A percentile compares a stretch with the other conserved stretches of the same genome.
Conservation (phyloP, 129 eudicot genomes). For the Kitagawia praeruptora region DNA sequence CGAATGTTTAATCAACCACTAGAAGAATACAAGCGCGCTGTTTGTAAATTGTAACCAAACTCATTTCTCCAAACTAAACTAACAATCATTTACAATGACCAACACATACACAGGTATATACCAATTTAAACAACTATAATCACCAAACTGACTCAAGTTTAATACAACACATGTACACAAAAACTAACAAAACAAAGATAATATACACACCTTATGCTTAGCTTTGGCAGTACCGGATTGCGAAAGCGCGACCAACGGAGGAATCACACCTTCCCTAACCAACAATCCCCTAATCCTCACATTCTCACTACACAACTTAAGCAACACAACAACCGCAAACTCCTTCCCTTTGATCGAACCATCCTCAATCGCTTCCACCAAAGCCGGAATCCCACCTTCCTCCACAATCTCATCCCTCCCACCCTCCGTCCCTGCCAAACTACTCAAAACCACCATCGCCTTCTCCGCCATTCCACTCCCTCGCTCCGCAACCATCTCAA, state of each 20-base stretch:
- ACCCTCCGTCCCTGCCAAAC: constrained; percentile 47
- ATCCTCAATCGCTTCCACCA: constrained; percentile 75
- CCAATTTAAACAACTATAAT: background rate
- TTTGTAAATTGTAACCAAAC: too few relatives aligned
- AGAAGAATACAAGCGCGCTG: background rate
- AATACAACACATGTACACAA: background rate
- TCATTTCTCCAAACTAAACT: background rate
- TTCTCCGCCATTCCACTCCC: constrained; percentile 82
- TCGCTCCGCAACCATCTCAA: constrained; percentile 60
- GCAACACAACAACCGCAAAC: constrained; percentile 62
- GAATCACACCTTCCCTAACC: constrained; percentile 88
- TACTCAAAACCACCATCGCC: constrained; percentile 78
- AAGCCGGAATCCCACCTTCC: constrained; percentile 57
- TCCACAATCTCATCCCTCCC: constrained; percentile 62
- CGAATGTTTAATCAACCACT: background rate
- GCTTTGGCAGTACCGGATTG: constrained; percentile 69
- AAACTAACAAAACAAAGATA: background rate
- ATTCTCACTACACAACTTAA: constrained; percentile 58
- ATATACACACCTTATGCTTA: constrained; percentile 65
- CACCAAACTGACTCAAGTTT: background rate
- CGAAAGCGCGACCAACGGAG: constrained; percentile 81
- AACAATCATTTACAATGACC: background rate
- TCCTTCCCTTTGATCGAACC: constrained; percentile 68
- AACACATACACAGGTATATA: background rate
- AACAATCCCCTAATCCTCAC: constrained; percentile 56